A percentile compares a stretch with the other conserved stretches of the same genome.
These are phyloP conservation scores for Filosporella fistucella DNA, from an alignment of 495 filamentous ascomycete species.

Conservation along the genomic window DNA sequence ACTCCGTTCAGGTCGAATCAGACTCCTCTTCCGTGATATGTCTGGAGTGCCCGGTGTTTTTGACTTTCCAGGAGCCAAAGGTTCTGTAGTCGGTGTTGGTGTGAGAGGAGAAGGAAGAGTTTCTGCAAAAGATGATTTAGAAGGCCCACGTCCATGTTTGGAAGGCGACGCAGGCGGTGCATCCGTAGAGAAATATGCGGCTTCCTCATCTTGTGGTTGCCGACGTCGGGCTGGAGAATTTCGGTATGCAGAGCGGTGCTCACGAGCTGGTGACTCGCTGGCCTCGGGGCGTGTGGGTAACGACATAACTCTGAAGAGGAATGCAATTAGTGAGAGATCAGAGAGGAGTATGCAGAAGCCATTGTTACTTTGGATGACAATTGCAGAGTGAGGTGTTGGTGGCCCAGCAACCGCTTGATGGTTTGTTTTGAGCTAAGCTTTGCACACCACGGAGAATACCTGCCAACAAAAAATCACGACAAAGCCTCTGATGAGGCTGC, in stretches of 20 bases:
- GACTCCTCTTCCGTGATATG: slow-evolving; percentile 68
- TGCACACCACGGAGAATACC: too few species aligned
- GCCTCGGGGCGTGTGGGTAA: slow-evolving; percentile 59
- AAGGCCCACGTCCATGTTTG: slow-evolving; percentile 13
- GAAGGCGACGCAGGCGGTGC: slow-evolving; percentile 16
- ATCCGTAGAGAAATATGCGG: slow-evolving; percentile 30
- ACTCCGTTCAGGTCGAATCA: slow-evolving; percentile 84
- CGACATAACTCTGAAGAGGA: slow-evolving; percentile 16
- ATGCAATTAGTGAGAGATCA: slow-evolving; percentile 10
- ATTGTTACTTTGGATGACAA: slow-evolving; percentile 17
- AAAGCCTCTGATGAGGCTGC: too few species aligned
- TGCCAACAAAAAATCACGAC: too few species aligned
- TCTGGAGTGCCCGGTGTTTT: slow-evolving; percentile 28
- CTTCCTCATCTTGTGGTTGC: slow-evolving; percentile 62
- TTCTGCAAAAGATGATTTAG: slow-evolving; percentile 21
- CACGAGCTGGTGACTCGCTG: slow-evolving; percentile 52
- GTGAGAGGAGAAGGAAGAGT: slow-evolving; percentile 24
- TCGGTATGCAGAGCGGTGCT: slow-evolving; percentile 56
- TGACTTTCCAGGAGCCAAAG: slow-evolving; percentile 18
- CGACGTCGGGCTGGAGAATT: slow-evolving; percentile 61
- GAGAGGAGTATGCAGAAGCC: not conserved
- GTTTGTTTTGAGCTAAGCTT: too few species aligned
- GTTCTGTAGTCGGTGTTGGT: slow-evolving; percentile 32
- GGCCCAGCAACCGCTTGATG: too few species aligned
- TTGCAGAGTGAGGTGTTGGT: too few species aligned